Evolutionary conservation across 805 yeast genomes (phyloP).

Genomic region (Sungouiozyma ichnusensis): DNA sequence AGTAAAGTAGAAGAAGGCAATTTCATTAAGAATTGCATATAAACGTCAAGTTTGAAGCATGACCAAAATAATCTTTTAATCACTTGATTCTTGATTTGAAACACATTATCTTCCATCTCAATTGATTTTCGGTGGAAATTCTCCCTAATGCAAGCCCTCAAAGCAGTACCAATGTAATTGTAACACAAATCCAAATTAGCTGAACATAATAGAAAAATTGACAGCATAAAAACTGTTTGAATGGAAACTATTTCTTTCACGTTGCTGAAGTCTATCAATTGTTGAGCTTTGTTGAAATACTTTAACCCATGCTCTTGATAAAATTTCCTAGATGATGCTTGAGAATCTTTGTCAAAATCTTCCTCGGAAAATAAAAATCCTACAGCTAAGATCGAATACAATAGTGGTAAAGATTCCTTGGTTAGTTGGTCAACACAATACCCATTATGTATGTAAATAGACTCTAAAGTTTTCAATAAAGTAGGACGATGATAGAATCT

Average conservation of each 20-base stretch:
- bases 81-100: constrained; percentile 69
- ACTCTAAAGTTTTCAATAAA: constrained; percentile 60
- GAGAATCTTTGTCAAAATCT: constrained; percentile 29
- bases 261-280: constrained; percentile 53
- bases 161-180: constrained; percentile 80
- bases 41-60: constrained; percentile 81
- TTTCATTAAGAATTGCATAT: constrained; percentile 79
- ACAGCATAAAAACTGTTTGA: constrained; percentile 79
- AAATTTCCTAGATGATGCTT: constrained; percentile 11
- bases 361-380: constrained; percentile 68
- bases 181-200: constrained; percentile 82
- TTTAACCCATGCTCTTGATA: constrained; percentile 69
- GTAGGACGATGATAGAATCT: constrained; percentile 82
- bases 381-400: constrained; percentile 80
- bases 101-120: constrained; percentile 40
- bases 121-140: constrained; percentile 64
- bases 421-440: constrained; percentile 53
- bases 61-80: constrained; percentile 84
- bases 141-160: constrained; percentile 70
- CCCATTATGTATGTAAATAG: constrained; percentile 62
- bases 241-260: constrained; percentile 66
- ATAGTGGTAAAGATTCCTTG: constrained; percentile 63
- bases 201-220: constrained; percentile 76
- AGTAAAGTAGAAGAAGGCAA: constrained; percentile 68
- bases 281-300: constrained; percentile 72